Evolutionary conservation across 768 basidiomycete genomes (phyloP).

Genomic region (Mycena crocata): DNA sequence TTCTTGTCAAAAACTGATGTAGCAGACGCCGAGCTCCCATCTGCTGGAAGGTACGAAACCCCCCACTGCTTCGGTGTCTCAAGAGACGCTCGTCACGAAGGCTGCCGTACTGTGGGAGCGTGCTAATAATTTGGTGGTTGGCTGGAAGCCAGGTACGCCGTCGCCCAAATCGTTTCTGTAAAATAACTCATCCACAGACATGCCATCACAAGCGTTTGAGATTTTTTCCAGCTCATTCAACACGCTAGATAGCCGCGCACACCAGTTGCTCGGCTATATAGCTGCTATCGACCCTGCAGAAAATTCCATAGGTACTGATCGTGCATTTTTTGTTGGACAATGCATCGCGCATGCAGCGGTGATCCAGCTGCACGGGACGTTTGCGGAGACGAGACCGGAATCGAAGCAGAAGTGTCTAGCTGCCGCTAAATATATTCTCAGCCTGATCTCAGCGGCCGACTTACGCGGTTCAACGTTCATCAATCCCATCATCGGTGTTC

Average conservation of each 20-base stretch:
- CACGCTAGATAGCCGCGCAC: constrained; percentile 2
- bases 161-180: not conserved
- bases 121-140: constrained; percentile 12
- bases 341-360: constrained; percentile 27
- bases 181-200: not conserved
- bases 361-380: constrained; percentile 28
- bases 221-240: not conserved
- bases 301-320: not conserved
- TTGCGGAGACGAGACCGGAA: not conserved
- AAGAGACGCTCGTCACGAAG: constrained; percentile 24
- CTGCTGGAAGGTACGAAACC: constrained; percentile 15
- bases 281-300: not conserved
- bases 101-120: constrained; percentile 30
- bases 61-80: not conserved
- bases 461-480: not conserved
- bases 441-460: not conserved
- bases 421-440: constrained; percentile 19
- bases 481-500: constrained; percentile 13
- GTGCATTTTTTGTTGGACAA: constrained; percentile 15
- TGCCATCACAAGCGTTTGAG: not conserved
- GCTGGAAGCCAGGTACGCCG: constrained; percentile 16
- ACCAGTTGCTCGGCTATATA: not conserved
- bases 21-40: not conserved
- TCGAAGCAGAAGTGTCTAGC: constrained; percentile 20
- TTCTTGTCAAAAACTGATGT: not conserved